Evolutionary conservation across 1,139 yeast genomes (phyloP), one percentile per base, ranked within the genome.

Genomic region (Spencermartinsiella ligniputridi): DNA sequence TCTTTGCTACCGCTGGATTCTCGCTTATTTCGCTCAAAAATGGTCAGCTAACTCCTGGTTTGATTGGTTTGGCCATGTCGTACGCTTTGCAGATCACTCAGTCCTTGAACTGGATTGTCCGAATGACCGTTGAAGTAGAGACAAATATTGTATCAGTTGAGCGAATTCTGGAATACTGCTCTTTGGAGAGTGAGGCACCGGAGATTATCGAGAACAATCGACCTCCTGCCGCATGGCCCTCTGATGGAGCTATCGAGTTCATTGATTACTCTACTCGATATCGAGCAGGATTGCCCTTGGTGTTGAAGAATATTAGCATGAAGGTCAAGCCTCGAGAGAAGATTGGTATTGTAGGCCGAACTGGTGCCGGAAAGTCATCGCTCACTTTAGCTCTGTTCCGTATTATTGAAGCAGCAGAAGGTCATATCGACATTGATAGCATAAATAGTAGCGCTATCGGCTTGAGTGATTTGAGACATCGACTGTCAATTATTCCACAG

Each of bases 111-210:
- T 90, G 97, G 97, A 88, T 90, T 66, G 97, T 92, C 29, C 77
- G 97, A 68, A 90, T 90, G 97, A 88, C 96, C 0, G 97, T 90
- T 45, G 97, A 90, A 59, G 96, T 92, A 42, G 98, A 92, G 63
- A 88, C 97, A 11, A 90, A 90, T 64, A 90, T 92, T 69, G 97
- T 92, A 38, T 86, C 96, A 4, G 97, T 92, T 37, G 98, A 92
- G 69, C 83, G 98, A 72, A 83, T 90, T 46, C 71, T 86, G 66
- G 97, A 92, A 65, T 92, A 92, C 66, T 78, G 95, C 15, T 64
- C 69, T 35, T 72, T 92, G 55, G 70, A 71, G 35, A 72, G 89
- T 13, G 98, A 92, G 68, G 97, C 96, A 2, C 88, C 96, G 0
- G 82, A 75, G 48, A 66, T 85, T 27, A 72, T 90, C 49, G 84